Percentiles rank a stretch among this genome's conserved stretches.
phyloP scores from a whole-genome alignment of 2,329 filamentous ascomycete genomes.

The Ambrosiella beaveri region DNA sequence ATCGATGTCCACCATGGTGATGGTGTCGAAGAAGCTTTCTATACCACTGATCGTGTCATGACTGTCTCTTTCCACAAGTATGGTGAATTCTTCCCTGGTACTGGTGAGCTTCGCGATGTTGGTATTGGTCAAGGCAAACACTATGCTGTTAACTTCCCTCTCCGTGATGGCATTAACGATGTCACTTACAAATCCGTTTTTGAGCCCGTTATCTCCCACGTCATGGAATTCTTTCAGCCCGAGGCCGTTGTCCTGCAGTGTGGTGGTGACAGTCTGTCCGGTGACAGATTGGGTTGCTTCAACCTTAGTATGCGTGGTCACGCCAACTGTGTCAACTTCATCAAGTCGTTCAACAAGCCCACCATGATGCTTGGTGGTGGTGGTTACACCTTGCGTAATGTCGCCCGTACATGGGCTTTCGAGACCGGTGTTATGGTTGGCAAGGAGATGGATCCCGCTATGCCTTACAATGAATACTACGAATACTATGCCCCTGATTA shows the following conservation, averaged over 20 bases:
- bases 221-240: constrained; percentile 76
- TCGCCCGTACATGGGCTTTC: constrained; percentile 91
- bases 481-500: constrained; percentile 85
- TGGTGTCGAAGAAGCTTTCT: constrained; percentile 84
- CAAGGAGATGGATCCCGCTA: constrained; percentile 59
- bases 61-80: constrained; percentile 94
- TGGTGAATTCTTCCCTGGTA: constrained; percentile 88
- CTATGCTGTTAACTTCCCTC: constrained; percentile 78
- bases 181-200: constrained; percentile 80
- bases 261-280: constrained; percentile 84
- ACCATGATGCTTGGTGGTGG: constrained; percentile 88
- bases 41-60: constrained; percentile 82
- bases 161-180: constrained; percentile 85
- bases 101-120: constrained; percentile 70
- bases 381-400: constrained; percentile 93
- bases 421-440: constrained; percentile 85
- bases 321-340: constrained; percentile 81
- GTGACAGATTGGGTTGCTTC: constrained; percentile 88
- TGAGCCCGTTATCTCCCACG: constrained; percentile 69
- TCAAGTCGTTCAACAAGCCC: constrained; percentile 70
- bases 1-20: constrained; percentile 92
- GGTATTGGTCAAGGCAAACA: constrained; percentile 78
- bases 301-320: constrained; percentile 95
- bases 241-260: constrained; percentile 91
- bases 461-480: constrained; percentile 96